Base-by-base conservation (phyloP, 371 early-diverging fungal species). In the Lichtheimia hyalospora region DNA sequence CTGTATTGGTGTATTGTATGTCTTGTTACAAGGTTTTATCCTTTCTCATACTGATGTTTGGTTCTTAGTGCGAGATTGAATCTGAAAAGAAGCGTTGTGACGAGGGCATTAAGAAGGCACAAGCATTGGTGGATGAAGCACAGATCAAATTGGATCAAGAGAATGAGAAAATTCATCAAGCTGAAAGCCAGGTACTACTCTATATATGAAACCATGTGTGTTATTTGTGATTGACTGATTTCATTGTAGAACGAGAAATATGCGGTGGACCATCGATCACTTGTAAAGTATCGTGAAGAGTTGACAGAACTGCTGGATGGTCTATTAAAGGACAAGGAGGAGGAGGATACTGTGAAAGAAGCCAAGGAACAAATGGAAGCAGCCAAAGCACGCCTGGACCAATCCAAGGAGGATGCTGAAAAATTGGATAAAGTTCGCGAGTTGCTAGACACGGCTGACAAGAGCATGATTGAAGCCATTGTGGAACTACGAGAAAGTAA, bases 271-370 rank as follows among this genome's bases (percentile, higher is more conserved):
- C 61, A 74, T 25, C 70, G 81, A 44, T 49, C 62, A 15, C 60
- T 81, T 16, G 52, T 63, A 54, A 75, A 70, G n/a, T 77, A 75
- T 52, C 77, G 81, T 60, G 74, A 77, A 53, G 75, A 81, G 23
- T 16, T 76, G 20, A 66, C 64, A 8, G 61, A 62, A 44, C 58
- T 79, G 50, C 58, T 75, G 63, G 75, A 75, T 50, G 56, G 61
- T 20, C 71, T 71, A 71, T 61, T 68, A n/a, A 25, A 53, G n/a
- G 54, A 55, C 20, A 25, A 53, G 15, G 51, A 58, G n/a, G 51
- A 61, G 21, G 52, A 54, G 23, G 24, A 23, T 4, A 51, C 60
- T 34, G 55, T 58, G n/a, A 59, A 58, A 23, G 60, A 27, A 8
- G 12, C 57, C 57, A 51, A 42, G 48, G 43, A 46, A 18, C 59